Percentiles rank a stretch among this genome's conserved stretches.
Conservation (phyloP, 306 rosid species). For the Dryas alaskensis region DNA sequence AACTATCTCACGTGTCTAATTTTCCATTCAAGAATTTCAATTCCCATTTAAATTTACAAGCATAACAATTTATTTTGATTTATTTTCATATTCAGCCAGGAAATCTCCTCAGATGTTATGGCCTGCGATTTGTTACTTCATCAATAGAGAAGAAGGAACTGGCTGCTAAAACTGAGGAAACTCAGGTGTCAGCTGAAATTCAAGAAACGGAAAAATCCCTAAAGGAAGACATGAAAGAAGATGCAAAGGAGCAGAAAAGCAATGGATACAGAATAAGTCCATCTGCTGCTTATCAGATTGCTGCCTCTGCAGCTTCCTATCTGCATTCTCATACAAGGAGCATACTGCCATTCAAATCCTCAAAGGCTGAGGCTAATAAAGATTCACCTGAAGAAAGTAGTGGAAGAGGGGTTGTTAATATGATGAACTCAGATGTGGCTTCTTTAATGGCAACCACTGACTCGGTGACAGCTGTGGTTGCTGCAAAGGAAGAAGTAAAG, state of each 20-base stretch:
- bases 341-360: slow-evolving; percentile 72
- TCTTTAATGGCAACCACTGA: slow-evolving; percentile 88
- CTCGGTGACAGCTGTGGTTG: slow-evolving; percentile 91
- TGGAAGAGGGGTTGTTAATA: slow-evolving; percentile 29
- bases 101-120: slow-evolving; percentile 57
- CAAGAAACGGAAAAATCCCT: slow-evolving; percentile 36
- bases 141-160: slow-evolving; percentile 69
- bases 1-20: neutral
- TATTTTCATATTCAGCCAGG: slow-evolving; percentile 57
- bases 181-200: slow-evolving; percentile 28
- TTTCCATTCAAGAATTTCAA: neutral
- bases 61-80: slow-evolving; percentile 17
- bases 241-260: slow-evolving; percentile 33
- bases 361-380: slow-evolving; percentile 37
- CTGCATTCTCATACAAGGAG: slow-evolving; percentile 67
- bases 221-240: slow-evolving; percentile 32
- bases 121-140: slow-evolving; percentile 64
- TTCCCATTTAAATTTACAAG: neutral
- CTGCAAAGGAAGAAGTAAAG: slow-evolving; percentile 95
- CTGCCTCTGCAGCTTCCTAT: slow-evolving; percentile 90
- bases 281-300: slow-evolving; percentile 64
- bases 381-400: slow-evolving; percentile 32
- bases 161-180: slow-evolving; percentile 48
- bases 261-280: slow-evolving; percentile 55
- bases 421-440: slow-evolving; percentile 58